These are phyloP conservation scores for Monosporascus sp. DNA, from an alignment of 2,329 filamentous ascomycete genomes.

Conservation along the genomic window DNA sequence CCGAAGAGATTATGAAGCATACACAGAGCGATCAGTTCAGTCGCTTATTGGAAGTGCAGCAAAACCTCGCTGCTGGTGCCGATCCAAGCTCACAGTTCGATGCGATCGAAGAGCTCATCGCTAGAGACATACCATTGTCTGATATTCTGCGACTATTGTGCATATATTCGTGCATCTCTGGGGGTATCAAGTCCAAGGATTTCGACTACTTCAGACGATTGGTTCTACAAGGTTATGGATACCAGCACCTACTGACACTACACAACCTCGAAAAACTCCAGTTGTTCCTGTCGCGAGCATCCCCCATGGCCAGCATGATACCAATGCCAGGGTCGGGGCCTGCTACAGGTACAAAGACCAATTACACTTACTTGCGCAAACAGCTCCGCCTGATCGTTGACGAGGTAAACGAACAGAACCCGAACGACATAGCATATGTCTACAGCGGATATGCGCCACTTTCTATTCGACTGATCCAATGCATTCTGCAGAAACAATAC, in stretches of 20 bases:
- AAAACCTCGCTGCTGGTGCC: conserved; percentile 85
- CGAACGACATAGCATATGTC: conserved; percentile 93
- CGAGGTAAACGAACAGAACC: conserved; percentile 91
- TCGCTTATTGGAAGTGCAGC: conserved; percentile 84
- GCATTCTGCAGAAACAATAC: conserved; percentile 85
- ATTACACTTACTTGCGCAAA: conserved; percentile 85
- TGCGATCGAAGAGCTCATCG: conserved; percentile 89
- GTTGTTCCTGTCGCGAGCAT: conserved; percentile 72
- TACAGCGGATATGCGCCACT: conserved; percentile 96
- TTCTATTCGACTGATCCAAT: conserved; percentile 86
- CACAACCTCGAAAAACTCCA: conserved; percentile 84
- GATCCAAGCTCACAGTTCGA: conserved; percentile 88
- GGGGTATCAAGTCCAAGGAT: conserved; percentile 82
- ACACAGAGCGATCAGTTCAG: conserved; percentile 88
- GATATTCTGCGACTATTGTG: conserved; percentile 81
- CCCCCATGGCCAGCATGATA: conserved; percentile 74
- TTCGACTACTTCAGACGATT: conserved; percentile 84
- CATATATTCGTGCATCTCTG: conserved; percentile 84
- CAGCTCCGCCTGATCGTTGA: conserved; percentile 86
- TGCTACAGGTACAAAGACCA: conserved; percentile 67
- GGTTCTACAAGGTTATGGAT: conserved; percentile 87
- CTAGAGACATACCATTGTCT: conserved; percentile 74
- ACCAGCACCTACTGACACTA: conserved; percentile 89
- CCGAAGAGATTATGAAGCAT: conserved; percentile 92
- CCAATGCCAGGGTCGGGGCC: conserved; percentile 60